Conservation (phyloP, 192 early-diverging fungal species). For the Diversispora epigaea region DNA sequence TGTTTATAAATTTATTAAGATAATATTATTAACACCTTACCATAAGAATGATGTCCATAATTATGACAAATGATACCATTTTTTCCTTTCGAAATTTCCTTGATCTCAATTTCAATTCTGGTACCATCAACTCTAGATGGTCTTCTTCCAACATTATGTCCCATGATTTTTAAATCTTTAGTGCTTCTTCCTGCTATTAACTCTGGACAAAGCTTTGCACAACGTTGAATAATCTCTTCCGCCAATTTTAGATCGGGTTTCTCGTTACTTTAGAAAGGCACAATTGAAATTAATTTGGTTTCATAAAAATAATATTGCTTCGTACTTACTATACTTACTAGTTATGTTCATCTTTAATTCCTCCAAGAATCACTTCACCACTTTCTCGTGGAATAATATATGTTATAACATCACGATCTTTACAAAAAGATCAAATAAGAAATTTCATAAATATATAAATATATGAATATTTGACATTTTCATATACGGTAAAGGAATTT, state of each 20-base stretch:
- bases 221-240: constrained; percentile 43
- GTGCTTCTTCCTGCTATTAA: constrained; percentile 44
- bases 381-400: constrained; percentile 86
- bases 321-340: constrained; percentile 40
- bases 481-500: constrained; percentile 5
- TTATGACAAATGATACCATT: constrained; percentile 54
- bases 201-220: constrained; percentile 49
- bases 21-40: constrained; percentile 37
- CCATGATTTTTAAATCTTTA: constrained; percentile 43
- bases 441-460: background rate
- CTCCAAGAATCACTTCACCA: constrained; percentile 75
- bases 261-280: constrained; percentile 33
- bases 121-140: constrained; percentile 50
- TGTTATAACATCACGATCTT: constrained; percentile 46
- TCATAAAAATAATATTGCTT: background rate
- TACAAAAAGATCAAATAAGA: background rate
- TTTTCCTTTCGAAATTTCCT: constrained; percentile 37
- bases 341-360: constrained; percentile 55
- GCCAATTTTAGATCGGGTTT: constrained; percentile 32
- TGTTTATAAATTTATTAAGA: background rate
- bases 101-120: constrained; percentile 56
- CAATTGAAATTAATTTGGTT: background rate
- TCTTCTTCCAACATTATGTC: constrained; percentile 56
- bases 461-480: constrained; percentile 12
- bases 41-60: constrained; percentile 63